phyloP scores from a whole-genome alignment of 192 early-diverging fungal genomes.

The Chytriomyces confervae region DNA sequence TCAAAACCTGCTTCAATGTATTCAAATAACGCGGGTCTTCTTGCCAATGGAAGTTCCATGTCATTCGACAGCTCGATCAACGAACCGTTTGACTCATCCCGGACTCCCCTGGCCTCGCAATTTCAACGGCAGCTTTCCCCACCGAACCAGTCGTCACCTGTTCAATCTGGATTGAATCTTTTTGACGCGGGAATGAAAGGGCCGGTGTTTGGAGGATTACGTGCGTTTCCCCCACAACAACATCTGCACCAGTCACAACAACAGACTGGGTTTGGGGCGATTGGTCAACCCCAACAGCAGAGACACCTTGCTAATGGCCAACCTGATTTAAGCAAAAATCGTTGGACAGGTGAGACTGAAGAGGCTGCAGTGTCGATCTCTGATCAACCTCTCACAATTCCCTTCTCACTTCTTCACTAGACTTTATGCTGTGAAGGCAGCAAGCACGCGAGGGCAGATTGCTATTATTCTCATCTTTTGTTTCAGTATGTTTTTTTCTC shows the following conservation, averaged over 20 bases:
- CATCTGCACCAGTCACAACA: neutral
- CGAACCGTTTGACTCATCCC: neutral
- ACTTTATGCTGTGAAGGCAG: neutral
- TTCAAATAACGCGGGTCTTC: no score
- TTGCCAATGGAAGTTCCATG: neutral
- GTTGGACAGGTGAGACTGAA: neutral
- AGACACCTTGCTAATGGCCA: neutral
- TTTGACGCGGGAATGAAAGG: neutral
- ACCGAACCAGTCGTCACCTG: slow-evolving; percentile 25
- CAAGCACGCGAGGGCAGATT: no score
- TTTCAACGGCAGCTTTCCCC: slow-evolving; percentile 31
- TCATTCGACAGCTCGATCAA: neutral
- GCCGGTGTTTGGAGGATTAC: neutral
- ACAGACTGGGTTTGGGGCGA: slow-evolving; percentile 28
- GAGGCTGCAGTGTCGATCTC: neutral
- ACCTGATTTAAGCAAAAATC: neutral
- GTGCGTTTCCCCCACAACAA: neutral
- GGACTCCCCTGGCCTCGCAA: neutral
- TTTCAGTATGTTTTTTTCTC: neutral
- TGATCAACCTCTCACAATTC: neutral
- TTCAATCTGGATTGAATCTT: slow-evolving; percentile 11
- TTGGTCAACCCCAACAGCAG: slow-evolving; percentile 26
- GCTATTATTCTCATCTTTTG: slow-evolving; percentile 3
- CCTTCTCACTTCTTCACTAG: neutral
- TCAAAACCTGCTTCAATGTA: neutral